Evolutionary conservation across 2,329 filamentous ascomycete species (phyloP).

Genomic region (Arthrobotrys conoides): DNA sequence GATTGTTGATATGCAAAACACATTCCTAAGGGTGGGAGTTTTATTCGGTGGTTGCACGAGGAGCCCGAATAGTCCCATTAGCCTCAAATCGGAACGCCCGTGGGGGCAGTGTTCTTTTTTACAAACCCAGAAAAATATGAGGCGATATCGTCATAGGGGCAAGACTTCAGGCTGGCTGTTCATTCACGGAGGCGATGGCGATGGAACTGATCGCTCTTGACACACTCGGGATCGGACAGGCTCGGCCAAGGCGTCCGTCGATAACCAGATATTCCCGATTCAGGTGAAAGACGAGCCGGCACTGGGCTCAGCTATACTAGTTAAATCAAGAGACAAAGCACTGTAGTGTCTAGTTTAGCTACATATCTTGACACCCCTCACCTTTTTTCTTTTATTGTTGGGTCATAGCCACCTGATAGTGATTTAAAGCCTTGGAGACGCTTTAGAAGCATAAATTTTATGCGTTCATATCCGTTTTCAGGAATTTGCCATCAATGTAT

Average conservation of each 20-base stretch:
- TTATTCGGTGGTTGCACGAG: constrained; percentile 12
- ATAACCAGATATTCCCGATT: background rate
- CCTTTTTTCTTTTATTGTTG: background rate
- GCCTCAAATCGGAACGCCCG: constrained; percentile 18
- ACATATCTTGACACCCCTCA: constrained; percentile 4
- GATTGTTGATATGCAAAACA: constrained; percentile 53
- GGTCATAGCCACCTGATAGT: background rate
- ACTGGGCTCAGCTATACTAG: background rate
- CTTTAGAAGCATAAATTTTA: background rate
- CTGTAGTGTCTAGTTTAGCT: constrained; percentile 5
- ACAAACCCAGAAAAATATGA: constrained; percentile 1
- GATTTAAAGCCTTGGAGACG: too few species aligned
- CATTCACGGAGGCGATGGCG: background rate
- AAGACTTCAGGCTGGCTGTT: constrained; percentile 3
- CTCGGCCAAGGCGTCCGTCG: background rate
- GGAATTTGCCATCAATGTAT: constrained; percentile 6
- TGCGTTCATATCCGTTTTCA: background rate
- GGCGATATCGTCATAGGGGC: constrained; percentile 44
- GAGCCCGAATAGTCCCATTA: constrained; percentile 32
- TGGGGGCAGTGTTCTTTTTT: constrained; percentile 17
- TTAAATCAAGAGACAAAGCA: background rate
- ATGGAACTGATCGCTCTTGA: background rate
- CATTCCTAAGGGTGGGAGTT: constrained; percentile 52
- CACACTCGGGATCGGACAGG: background rate
- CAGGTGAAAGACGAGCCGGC: background rate